Evolutionary conservation across 768 basidiomycete genomes (phyloP).

Genomic region (Ephemerocybe angulata): DNA sequence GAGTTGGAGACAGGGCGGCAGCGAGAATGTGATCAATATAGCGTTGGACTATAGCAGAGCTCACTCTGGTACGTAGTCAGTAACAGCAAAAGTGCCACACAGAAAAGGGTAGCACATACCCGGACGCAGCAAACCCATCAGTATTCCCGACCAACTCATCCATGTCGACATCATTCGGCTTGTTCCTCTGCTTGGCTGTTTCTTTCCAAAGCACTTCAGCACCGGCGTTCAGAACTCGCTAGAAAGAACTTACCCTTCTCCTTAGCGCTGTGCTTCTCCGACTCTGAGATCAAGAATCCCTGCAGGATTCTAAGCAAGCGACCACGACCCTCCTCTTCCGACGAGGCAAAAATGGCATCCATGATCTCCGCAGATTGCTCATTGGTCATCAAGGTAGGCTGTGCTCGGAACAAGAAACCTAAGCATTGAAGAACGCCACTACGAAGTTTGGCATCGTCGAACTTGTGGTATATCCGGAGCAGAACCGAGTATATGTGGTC

Average conservation of each 20-base stretch:
- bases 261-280: slow-evolving; percentile 67
- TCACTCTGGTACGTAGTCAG: slow-evolving; percentile 55
- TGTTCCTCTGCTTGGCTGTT: slow-evolving; percentile 40
- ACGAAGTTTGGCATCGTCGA: slow-evolving; percentile 52
- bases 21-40: slow-evolving; percentile 80
- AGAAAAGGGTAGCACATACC: slow-evolving; percentile 50
- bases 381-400: slow-evolving; percentile 86
- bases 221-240: slow-evolving; percentile 1
- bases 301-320: slow-evolving; percentile 85
- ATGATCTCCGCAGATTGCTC: slow-evolving; percentile 78
- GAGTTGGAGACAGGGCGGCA: slow-evolving; percentile 69
- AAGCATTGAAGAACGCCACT: slow-evolving; percentile 82
- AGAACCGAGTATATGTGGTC: slow-evolving; percentile 79
- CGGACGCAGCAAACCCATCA: slow-evolving; percentile 94
- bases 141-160: slow-evolving; percentile 93
- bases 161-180: slow-evolving; percentile 67
- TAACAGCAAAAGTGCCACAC: not conserved
- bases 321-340: slow-evolving; percentile 67
- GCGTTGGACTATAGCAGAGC: slow-evolving; percentile 91
- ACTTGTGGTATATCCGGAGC: slow-evolving; percentile 68
- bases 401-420: slow-evolving; percentile 92
- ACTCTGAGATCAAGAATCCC: slow-evolving; percentile 84
- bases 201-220: slow-evolving; percentile 23
- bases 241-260: slow-evolving; percentile 51
- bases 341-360: slow-evolving; percentile 80